Evolutionary conservation across 169 alveolate genomes (phyloP).

Genomic region (Prorocentrum cordatum): DNA sequence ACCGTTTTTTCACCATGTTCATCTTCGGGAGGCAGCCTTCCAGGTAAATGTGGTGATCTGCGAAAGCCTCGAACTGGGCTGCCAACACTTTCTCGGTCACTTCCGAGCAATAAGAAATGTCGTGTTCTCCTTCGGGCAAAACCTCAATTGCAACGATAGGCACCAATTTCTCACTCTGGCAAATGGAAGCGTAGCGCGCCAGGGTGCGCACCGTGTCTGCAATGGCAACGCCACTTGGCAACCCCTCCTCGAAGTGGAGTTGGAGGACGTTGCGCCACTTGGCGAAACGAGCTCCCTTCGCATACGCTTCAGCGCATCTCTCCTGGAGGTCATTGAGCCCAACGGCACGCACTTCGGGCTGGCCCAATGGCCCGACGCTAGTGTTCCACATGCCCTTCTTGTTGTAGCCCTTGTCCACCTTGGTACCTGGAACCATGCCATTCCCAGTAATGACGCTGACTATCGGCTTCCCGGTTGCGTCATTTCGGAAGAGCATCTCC

Average conservation of each 20-base stretch:
- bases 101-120: neutral
- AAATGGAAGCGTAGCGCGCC: slow-evolving; percentile 97
- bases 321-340: too few species aligned
- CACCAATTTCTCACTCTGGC: slow-evolving; percentile 94
- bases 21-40: slow-evolving; percentile 97
- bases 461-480: too few species aligned
- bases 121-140: too few species aligned
- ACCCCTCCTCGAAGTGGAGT: slow-evolving; percentile 83
- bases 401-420: too few species aligned
- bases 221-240: slow-evolving; percentile 89
- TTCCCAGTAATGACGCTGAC: too few species aligned
- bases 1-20: slow-evolving; percentile 98
- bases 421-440: too few species aligned
- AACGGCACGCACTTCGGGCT: too few species aligned
- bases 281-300: slow-evolving; percentile 97
- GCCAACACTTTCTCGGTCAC: slow-evolving; percentile 84
- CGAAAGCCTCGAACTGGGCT: slow-evolving; percentile 88
- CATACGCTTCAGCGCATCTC: slow-evolving; percentile 91
- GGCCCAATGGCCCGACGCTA: too few species aligned
- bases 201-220: slow-evolving; percentile 91
- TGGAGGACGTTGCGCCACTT: slow-evolving; percentile 97
- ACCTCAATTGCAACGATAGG: slow-evolving; percentile 99
- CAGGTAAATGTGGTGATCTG: slow-evolving; percentile 86
- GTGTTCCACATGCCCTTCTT: too few species aligned
- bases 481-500: too few species aligned